phyloP scores from a whole-genome alignment of 2,329 filamentous ascomycete genomes.

The Kalaharituber pfeilii region DNA sequence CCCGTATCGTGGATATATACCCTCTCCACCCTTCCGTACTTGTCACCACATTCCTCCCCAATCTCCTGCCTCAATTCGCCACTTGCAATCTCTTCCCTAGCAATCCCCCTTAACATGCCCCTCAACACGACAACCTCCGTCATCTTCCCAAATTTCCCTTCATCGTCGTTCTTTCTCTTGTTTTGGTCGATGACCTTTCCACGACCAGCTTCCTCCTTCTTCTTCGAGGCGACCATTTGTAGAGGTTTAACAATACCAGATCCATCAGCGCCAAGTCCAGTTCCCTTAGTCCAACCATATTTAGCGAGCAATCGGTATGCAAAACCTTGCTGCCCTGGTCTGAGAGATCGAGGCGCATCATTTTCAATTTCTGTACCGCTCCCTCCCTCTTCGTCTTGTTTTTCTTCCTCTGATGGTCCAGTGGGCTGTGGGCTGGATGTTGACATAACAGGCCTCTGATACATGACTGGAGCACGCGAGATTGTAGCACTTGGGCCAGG shows the following conservation, averaged over 20 bases:
- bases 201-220: conserved; percentile 54
- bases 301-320: conserved; percentile 79
- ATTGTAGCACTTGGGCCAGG: conserved; percentile 41
- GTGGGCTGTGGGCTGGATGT: conserved; percentile 34
- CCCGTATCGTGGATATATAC: conserved; percentile 42
- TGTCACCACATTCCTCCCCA: conserved; percentile 76
- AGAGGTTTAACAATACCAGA: conserved; percentile 74
- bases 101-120: conserved; percentile 66
- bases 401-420: conserved; percentile 24
- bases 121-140: conserved; percentile 65
- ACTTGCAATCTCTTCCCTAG: conserved; percentile 24
- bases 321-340: conserved; percentile 68
- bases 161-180: conserved; percentile 29
- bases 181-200: conserved; percentile 69
- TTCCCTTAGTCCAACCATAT: conserved; percentile 80
- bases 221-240: conserved; percentile 68
- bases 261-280: conserved; percentile 65
- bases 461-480: conserved; percentile 61
- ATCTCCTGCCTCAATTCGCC: conserved; percentile 88
- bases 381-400: conserved; percentile 23
- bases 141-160: conserved; percentile 51
- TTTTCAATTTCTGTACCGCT: not conserved
- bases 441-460: conserved; percentile 43
- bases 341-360: conserved; percentile 38
- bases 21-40: conserved; percentile 71